phyloP scores from a whole-genome alignment of 495 filamentous ascomycete genomes.

The Penicillium parvum region DNA sequence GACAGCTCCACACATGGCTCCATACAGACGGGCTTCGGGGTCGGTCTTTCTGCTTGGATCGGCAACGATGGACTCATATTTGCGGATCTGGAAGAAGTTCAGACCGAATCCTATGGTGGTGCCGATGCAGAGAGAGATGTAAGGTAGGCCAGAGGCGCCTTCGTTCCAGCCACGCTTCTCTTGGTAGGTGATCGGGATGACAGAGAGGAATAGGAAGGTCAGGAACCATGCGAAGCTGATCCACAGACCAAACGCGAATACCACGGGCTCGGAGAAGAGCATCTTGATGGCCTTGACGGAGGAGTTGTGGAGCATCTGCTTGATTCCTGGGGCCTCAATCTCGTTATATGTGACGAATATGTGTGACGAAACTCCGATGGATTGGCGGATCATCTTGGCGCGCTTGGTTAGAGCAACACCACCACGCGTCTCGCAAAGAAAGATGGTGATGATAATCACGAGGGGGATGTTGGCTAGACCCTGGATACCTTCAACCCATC shows the following conservation, averaged over 20 bases:
- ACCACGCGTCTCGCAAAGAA: conserved; percentile 72
- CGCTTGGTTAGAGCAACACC: conserved; percentile 51
- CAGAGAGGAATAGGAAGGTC: conserved; percentile 72
- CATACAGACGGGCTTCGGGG: conserved; percentile 51
- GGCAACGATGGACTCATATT: conserved; percentile 59
- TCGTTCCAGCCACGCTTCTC: conserved; percentile 63
- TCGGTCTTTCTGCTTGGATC: conserved; percentile 51
- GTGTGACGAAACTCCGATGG: conserved; percentile 58
- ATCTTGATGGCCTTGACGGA: conserved; percentile 59
- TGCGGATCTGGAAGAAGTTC: conserved; percentile 52
- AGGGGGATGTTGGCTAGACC: conserved; percentile 64
- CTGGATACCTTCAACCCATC: conserved; percentile 80
- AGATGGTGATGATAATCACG: conserved; percentile 44
- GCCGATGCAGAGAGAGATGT: conserved; percentile 64
- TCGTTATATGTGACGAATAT: conserved; percentile 68
- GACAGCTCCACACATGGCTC: conserved; percentile 61
- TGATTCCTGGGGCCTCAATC: conserved; percentile 34
- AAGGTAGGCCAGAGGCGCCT: conserved; percentile 67
- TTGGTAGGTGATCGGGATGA: conserved; percentile 68
- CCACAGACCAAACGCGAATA: conserved; percentile 68
- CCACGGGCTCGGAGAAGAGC: conserved; percentile 68
- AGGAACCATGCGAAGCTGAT: conserved; percentile 71
- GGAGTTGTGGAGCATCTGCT: conserved; percentile 37
- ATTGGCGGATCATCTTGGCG: conserved; percentile 51
- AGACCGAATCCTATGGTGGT: conserved; percentile 57